phyloP scores from a whole-genome alignment of 129 eudicot species.

The Heracleum sosnowskyi region DNA sequence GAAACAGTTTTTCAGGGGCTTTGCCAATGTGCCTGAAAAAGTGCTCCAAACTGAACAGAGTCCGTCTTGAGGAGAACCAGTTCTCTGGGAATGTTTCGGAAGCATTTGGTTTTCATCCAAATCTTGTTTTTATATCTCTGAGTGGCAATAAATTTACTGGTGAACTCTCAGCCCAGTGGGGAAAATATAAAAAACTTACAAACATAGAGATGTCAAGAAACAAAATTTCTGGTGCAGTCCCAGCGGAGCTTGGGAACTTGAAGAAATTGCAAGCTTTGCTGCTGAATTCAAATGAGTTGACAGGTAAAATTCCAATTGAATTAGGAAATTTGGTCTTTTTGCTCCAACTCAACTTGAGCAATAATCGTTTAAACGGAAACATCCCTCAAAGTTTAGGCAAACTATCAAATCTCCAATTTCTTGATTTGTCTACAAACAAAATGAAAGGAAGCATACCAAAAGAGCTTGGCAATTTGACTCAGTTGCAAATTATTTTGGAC shows the following conservation, averaged over 20 bases:
- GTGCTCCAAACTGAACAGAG: conserved; percentile 2
- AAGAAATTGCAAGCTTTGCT: conserved; percentile 22
- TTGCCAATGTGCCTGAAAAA: conserved; percentile 19
- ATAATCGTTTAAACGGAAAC: conserved; percentile 49
- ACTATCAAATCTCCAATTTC: conserved; percentile 36
- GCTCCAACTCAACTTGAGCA: conserved; percentile 44
- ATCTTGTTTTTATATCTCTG: conserved; percentile 10
- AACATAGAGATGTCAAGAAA: conserved; percentile 46
- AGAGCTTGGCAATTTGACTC: no score
- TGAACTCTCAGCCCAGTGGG: conserved; percentile 42
- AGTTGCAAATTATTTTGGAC: no score
- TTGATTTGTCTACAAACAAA: conserved; percentile 85
- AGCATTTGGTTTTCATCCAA: conserved; percentile 27
- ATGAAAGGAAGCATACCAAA: no score
- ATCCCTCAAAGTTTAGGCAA: conserved; percentile 46
- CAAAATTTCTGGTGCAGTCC: conserved; percentile 59
- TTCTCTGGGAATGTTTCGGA: conserved; percentile 23
- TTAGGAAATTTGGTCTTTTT: conserved; percentile 34
- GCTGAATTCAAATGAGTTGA: conserved; percentile 55
- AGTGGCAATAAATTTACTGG: conserved; percentile 15
- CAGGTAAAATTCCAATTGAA: conserved; percentile 54
- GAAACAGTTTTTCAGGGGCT: conserved; percentile 15
- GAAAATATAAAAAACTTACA: conserved; percentile 36
- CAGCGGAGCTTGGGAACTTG: conserved; percentile 57
- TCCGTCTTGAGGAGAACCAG: conserved; percentile 17